phyloP scores from a whole-genome alignment of 768 basidiomycete genomes.

The Podaxis sp. region DNA sequence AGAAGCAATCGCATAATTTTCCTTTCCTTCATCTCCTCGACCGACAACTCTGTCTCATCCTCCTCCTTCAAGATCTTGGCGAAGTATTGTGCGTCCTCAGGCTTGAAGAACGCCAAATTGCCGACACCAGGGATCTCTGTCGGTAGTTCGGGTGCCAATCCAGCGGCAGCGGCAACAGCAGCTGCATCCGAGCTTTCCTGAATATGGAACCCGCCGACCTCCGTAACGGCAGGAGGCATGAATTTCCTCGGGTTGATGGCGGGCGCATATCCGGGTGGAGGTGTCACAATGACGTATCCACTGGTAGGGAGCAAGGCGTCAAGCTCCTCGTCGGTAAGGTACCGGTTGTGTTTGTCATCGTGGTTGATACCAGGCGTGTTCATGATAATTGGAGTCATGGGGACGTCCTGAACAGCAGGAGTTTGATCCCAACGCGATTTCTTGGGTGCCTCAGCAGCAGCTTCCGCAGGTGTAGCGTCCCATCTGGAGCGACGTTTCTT shows the following conservation, averaged over 20 bases:
- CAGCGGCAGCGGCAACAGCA: conserved; percentile 85
- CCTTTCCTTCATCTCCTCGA: conserved; percentile 99
- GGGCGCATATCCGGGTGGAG: conserved; percentile 92
- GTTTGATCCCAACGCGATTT: conserved; percentile 98
- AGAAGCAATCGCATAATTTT: conserved; percentile 98
- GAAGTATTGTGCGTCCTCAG: conserved; percentile 97
- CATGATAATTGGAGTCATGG: conserved; percentile 84
- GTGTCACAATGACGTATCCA: conserved; percentile 90
- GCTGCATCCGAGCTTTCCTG: conserved; percentile 93
- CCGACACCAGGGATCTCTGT: conserved; percentile 99
- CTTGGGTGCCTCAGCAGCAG: conserved; percentile 69
- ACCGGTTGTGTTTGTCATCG: conserved; percentile 96
- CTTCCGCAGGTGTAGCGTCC: conserved; percentile 90
- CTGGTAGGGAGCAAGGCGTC: conserved; percentile 82
- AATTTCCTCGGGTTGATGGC: conserved; percentile 63
- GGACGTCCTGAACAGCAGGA: conserved; percentile 66
- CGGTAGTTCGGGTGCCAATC: conserved; percentile 89
- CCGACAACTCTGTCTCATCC: conserved; percentile 87
- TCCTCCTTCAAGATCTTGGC: conserved; percentile 95
- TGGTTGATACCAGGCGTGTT: conserved; percentile 85
- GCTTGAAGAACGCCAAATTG: conserved; percentile 95
- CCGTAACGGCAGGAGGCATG: conserved; percentile 53
- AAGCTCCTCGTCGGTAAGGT: conserved; percentile 93
- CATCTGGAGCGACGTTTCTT: conserved; percentile 95
- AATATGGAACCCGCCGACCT: conserved; percentile 90